Evolutionary conservation across 768 basidiomycete genomes (phyloP), one percentile per base, ranked within the genome.

Genomic region (Boletus huronensis): DNA sequence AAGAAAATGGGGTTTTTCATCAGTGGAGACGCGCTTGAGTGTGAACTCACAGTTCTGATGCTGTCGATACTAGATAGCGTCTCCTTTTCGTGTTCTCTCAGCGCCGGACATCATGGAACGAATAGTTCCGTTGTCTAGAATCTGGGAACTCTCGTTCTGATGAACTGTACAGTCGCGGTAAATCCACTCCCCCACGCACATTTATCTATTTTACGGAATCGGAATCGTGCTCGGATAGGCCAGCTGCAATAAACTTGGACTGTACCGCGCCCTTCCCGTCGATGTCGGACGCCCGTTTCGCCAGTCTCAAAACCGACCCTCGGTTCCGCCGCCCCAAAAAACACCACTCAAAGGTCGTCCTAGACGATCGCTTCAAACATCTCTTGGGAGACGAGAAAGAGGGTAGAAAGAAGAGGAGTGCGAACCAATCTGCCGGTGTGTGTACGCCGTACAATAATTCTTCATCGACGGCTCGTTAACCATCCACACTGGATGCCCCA

Each of bases 291-390:
- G 78, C 89, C n/a, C 82, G 96, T 21, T 99, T 98, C 70, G 81
- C 88, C 19, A 79, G 90, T 49, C 77, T 98, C 52, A 87, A 83
- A 67, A 84, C 92, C 14, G 96, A 99, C 69, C 97, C 97, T 43
- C 84, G 97, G 46, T 99, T 99, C 75, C 79, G 94, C 25, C 81
- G 82, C 31, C 89, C 91, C 2, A 90, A 84, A 68, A 91, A 87
- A 71, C 83, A 86, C 34, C 75, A 84, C 53, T 75, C 82, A 59
- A 97, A 94, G 71, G 87, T 97, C 49, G 82, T 88, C 50, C 81
- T 98, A 35, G 97, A 99, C 69, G 86, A 93, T 11, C 85, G 97
- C 23, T 99, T 98, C 80, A 91, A 88, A 70, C 75, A 79, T 51
- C 79, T 97, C 19, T 83, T 98, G 41, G 75, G 79, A 53, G 72